Percentiles rank a stretch among this genome's conserved stretches.
Evolutionary conservation across 2,329 filamentous ascomycete species (phyloP).

Genomic region (Ceratocystis diversiconidia): DNA sequence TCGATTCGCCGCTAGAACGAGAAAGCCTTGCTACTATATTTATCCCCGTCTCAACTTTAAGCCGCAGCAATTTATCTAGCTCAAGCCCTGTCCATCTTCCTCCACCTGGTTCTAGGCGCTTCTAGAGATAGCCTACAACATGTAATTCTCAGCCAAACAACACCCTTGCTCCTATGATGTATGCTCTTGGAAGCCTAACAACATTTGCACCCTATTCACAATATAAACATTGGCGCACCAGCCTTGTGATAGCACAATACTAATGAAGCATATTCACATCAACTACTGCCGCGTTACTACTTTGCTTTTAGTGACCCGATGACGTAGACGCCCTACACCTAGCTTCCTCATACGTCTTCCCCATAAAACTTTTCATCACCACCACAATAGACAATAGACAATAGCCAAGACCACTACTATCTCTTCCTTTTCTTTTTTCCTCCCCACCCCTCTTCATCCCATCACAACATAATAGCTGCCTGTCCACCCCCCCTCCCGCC

Average conservation of each 20-base stretch:
- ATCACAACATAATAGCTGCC: background rate
- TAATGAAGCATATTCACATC: too few relatives aligned
- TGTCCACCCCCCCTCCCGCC: background rate
- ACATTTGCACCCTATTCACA: background rate
- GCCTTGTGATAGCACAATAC: background rate
- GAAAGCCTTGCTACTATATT: background rate
- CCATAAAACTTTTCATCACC: background rate
- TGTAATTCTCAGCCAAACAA: background rate
- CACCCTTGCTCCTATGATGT: background rate
- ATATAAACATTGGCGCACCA: background rate
- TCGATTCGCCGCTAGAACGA: background rate
- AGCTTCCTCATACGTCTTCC: background rate
- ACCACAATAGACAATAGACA: background rate
- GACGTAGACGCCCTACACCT: too few relatives aligned
- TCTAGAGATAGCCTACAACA: background rate
- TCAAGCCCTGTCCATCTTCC: background rate
- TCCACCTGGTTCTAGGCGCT: background rate
- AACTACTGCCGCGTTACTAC: too few relatives aligned
- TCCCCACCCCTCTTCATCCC: background rate
- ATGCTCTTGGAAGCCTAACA: conserved; percentile 1
- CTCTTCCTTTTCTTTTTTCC: background rate
- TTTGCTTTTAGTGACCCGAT: too few relatives aligned
- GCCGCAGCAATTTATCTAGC: background rate
- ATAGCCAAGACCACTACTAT: background rate
- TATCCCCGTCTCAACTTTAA: background rate